These are phyloP conservation scores for Aspergillus saccharolyticus DNA, from an alignment of 495 filamentous ascomycete species.

Conservation along the genomic window DNA sequence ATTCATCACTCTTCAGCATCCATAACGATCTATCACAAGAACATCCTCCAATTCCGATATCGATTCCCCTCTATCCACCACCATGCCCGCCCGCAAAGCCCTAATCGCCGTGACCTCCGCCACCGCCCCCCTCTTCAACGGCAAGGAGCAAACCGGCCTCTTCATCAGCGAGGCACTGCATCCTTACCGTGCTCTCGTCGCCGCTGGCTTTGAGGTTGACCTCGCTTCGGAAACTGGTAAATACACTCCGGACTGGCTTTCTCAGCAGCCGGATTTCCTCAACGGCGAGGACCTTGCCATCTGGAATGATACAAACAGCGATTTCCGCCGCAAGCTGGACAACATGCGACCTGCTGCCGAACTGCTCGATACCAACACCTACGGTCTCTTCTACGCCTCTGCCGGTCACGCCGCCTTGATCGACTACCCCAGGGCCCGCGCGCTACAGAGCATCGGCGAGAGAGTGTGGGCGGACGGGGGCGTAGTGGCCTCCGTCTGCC, in stretches of 20 bases:
- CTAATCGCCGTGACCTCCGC: constrained; percentile 46
- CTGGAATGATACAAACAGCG: constrained; percentile 36
- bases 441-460: constrained; percentile 34
- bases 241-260: constrained; percentile 44
- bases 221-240: constrained; percentile 45
- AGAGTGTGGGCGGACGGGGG: constrained; percentile 35
- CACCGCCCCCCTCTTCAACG: constrained; percentile 37
- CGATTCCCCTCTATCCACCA: too few species aligned
- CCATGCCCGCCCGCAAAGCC: constrained; percentile 40
- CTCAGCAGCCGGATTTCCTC: constrained; percentile 38
- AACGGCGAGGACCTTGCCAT: constrained; percentile 29
- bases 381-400: constrained; percentile 45
- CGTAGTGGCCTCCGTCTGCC: constrained; percentile 37
- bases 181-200: constrained; percentile 40
- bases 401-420: constrained; percentile 45
- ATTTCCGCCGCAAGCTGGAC: constrained; percentile 40
- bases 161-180: constrained; percentile 49
- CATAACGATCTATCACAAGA: too few species aligned
- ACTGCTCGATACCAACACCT: constrained; percentile 9
- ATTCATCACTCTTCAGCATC: too few species aligned
- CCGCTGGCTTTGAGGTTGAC: constrained; percentile 46
- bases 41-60: too few species aligned
- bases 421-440: constrained; percentile 44
- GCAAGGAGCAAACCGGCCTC: constrained; percentile 36
- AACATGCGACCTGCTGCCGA: constrained; percentile 23